Evolutionary conservation across 192 early-diverging fungal species (phyloP), one percentile per base, ranked within the genome.

Genomic region (Coemansia sp.): DNA sequence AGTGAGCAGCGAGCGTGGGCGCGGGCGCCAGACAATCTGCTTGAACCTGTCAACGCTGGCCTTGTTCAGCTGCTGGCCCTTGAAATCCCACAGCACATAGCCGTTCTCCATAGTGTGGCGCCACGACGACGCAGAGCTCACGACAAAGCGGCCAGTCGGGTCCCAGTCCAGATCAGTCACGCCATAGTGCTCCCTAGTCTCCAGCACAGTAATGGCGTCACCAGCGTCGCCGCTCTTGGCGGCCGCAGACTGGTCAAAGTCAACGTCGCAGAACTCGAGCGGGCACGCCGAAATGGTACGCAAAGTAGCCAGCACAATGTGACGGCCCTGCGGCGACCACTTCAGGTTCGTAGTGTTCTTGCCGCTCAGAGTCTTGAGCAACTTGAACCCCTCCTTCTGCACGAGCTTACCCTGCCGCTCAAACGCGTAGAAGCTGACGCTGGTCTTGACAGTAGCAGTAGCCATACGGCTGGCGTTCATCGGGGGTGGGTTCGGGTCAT

Each of bases 121-220:
- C 98, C 95, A 96, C 73, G 90, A 86, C 22, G 91, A 93, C 27
- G 94, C 90, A 35, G 89, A 90, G 50, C 90, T 88, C 9, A 91
- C 80, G n/a, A 98, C 90, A 71, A 88, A 99, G 60, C 97, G 92
- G 67, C 97, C 97, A 29, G 94, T 98, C 8, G 97, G 96, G 73
- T 99, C 97, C 97, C 97, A 99, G 75, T 98, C 95, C 59, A 98
- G 87, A 68, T 97, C 95, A 20, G 95, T 95, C 45, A 93, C 88
- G 81, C 91, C 92, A 84, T 95, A 98, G 80, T 98, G 98, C 79
- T 98, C 96, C 41, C 86, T 88, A 3, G 87, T 80, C 41, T 82
- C 82, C 77, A 98, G 80, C 60, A 91, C 68, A 53, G 89, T 81
- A 58, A 92, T 75, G 61, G 85, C 81, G 24, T 85, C 80, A 78